A percentile compares a stretch with the other conserved stretches of the same genome.
Evolutionary conservation across 2,329 filamentous ascomycete genomes (phyloP).

Genomic region (Colletotrichum higginsianum): DNA sequence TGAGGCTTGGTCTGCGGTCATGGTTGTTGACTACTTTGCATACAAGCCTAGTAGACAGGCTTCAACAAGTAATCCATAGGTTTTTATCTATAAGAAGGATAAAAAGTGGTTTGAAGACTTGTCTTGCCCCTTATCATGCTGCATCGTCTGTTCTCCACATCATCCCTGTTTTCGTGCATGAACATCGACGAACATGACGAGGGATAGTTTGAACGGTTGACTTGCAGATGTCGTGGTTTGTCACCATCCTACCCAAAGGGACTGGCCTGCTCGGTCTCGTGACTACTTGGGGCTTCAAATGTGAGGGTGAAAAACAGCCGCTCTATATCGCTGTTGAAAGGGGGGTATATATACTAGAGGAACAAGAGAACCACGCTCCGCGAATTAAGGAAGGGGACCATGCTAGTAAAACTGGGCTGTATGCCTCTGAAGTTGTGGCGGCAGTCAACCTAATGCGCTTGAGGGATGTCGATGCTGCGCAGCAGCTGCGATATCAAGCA

Average conservation of each 20-base stretch:
- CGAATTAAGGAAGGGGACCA: neutral
- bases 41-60: neutral
- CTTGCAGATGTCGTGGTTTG: neutral
- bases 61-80: neutral
- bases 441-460: neutral
- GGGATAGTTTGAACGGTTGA: neutral
- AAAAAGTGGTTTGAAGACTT: too few relatives aligned
- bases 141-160: too few relatives aligned
- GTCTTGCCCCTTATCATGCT: too few relatives aligned
- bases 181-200: neutral
- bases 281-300: neutral
- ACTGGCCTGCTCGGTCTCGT: neutral
- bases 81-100: too few relatives aligned
- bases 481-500: neutral
- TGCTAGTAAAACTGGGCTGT: neutral
- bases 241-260: neutral
- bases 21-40: neutral
- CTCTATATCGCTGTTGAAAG: slow-evolving; percentile 4
- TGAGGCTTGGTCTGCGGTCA: neutral
- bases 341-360: slow-evolving; percentile 6
- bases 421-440: neutral
- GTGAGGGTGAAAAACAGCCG: neutral
- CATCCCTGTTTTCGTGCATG: too few relatives aligned
- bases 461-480: neutral
- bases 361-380: neutral